Evolutionary conservation across 441 rosid genomes (phyloP).

Genomic region (Cnidoscolus chayamansa): DNA sequence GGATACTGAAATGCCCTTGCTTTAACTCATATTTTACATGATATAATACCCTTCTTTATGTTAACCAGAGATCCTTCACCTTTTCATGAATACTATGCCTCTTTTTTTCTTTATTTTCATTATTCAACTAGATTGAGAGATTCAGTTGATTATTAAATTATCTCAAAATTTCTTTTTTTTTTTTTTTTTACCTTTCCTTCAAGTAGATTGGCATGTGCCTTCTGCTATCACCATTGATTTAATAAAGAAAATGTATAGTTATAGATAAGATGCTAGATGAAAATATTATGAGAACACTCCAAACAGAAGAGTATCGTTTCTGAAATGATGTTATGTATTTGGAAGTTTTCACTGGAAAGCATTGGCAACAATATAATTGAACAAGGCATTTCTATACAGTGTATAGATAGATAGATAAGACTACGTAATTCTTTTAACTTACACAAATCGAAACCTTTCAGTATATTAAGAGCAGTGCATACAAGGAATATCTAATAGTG

Average conservation of each 20-base stretch:
- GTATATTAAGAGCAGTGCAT: no score
- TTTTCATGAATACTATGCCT: conserved; percentile 6
- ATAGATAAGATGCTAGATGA: conserved; percentile 17
- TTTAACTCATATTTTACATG: conserved; percentile 22
- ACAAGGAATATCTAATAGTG: no score
- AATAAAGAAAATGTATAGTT: not conserved
- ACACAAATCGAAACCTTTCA: not conserved
- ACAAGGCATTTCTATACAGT: not conserved
- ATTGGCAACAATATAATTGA: conserved; percentile 6
- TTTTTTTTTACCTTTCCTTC: no score
- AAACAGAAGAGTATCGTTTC: conserved; percentile 14
- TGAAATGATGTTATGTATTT: conserved; percentile 24
- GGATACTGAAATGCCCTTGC: conserved; percentile 25
- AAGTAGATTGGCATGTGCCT: no score
- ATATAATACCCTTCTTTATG: conserved; percentile 16
- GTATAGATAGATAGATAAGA: not conserved
- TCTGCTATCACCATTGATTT: no score
- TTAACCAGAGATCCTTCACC: conserved; percentile 11
- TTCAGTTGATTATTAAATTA: no score
- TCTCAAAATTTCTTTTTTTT: no score
- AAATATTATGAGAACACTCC: conserved; percentile 12
- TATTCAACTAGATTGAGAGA: no score
- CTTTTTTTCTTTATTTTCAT: conserved; percentile 2
- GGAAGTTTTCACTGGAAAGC: conserved; percentile 12
- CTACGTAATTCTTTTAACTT: not conserved